phyloP scores from a whole-genome alignment of 2,329 filamentous ascomycete species.

The Botrytis sinoallii region DNA sequence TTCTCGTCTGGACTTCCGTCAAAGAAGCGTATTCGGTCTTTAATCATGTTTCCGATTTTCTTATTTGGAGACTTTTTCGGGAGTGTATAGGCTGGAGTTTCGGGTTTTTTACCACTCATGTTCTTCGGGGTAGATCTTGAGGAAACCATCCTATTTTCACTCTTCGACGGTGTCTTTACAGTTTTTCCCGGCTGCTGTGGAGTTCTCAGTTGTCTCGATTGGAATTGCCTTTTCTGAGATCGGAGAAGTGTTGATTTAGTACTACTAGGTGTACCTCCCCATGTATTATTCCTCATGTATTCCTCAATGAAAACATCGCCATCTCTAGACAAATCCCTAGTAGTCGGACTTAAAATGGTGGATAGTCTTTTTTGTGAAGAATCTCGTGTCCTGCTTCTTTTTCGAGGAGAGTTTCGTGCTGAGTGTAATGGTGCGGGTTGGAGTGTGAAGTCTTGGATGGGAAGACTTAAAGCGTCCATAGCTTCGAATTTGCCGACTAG shows the following conservation, averaged over 20 bases:
- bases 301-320: conserved; percentile 13
- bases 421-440: conserved; percentile 27
- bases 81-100: neutral
- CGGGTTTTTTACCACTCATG: neutral
- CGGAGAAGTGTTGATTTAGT: neutral
- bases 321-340: conserved; percentile 9
- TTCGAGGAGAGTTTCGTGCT: conserved; percentile 14
- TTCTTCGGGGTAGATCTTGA: neutral
- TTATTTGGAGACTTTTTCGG: conserved; percentile 13
- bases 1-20: conserved; percentile 28
- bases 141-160: neutral
- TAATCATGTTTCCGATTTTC: conserved; percentile 24
- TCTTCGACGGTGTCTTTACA: neutral
- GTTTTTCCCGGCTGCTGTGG: neutral
- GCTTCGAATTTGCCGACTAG: conserved; percentile 35
- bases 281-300: neutral
- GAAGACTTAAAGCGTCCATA: conserved; percentile 31
- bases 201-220: neutral
- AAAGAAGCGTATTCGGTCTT: conserved; percentile 31
- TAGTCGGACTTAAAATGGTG: conserved; percentile 26
- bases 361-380: conserved; percentile 23
- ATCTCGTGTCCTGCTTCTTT: conserved; percentile 5
- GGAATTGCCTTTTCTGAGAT: conserved; percentile 5
- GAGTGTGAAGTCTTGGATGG: conserved; percentile 22
- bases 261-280: neutral